Conservation (phyloP, 2,329 filamentous ascomycete species). For the Claviceps purpurea region DNA sequence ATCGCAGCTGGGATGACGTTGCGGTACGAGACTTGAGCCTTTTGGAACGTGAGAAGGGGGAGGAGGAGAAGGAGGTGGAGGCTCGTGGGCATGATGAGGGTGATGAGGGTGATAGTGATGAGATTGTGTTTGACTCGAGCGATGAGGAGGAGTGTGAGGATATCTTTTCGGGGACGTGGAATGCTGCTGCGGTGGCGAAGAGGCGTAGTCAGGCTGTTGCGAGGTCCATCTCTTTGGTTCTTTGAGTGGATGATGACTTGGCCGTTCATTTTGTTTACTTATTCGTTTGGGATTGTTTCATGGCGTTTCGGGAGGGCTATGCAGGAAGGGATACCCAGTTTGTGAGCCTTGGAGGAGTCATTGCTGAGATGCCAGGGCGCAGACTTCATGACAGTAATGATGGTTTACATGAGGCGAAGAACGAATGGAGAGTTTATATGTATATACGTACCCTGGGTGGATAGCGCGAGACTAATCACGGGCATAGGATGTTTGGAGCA, state of each 20-base stretch:
- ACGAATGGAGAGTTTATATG: no score
- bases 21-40: conserved; percentile 6
- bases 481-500: no score
- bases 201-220: conserved; percentile 28
- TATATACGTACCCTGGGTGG: no score
- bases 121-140: conserved; percentile 45
- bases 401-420: no score
- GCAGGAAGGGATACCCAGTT: no score
- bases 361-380: no score
- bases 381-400: no score
- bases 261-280: not conserved
- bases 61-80: conserved; percentile 1
- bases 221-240: conserved; percentile 6
- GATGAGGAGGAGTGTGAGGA: conserved; percentile 57
- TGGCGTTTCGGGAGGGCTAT: no score
- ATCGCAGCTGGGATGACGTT: conserved; percentile 36
- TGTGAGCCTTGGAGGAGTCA: no score
- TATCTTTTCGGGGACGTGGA: conserved; percentile 49
- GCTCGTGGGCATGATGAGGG: no score
- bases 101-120: conserved; percentile 10
- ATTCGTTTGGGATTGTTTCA: not conserved
- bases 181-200: conserved; percentile 35
- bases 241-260: not conserved
- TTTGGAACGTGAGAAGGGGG: conserved; percentile 1
- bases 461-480: no score